phyloP scores from a whole-genome alignment of 805 yeast species.

The Candida maris region DNA sequence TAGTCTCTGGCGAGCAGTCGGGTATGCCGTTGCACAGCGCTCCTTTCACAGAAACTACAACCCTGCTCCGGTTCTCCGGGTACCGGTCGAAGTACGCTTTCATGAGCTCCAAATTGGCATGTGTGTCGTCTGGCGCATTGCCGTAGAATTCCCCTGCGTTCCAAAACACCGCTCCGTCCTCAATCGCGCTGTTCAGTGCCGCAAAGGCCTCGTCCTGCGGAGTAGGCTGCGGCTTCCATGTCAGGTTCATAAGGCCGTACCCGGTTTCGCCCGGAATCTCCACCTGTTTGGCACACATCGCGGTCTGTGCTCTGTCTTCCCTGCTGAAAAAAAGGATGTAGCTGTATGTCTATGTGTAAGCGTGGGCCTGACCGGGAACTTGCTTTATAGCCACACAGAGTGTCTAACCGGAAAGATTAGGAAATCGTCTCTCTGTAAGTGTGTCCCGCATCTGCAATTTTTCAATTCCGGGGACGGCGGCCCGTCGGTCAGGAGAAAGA shows the following conservation, averaged over 20 bases:
- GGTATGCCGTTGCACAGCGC: slow-evolving; percentile 43
- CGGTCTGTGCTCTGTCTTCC: too few relatives aligned
- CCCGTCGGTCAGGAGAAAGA: too few relatives aligned
- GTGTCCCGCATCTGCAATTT: too few relatives aligned
- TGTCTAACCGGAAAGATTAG: too few relatives aligned
- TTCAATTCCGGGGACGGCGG: too few relatives aligned
- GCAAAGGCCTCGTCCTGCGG: slow-evolving; percentile 52
- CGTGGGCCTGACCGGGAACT: too few relatives aligned
- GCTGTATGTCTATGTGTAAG: too few relatives aligned
- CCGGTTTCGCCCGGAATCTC: slow-evolving; percentile 40
- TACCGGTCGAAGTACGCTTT: slow-evolving; percentile 53
- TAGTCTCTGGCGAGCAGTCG: slow-evolving; percentile 44
- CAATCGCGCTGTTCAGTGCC: slow-evolving; percentile 50
- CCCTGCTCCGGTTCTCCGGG: slow-evolving; percentile 54
- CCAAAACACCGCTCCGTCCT: slow-evolving; percentile 47
- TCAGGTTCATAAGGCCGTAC: slow-evolving; percentile 78
- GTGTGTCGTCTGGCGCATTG: slow-evolving; percentile 33
- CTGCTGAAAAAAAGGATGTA: too few relatives aligned
- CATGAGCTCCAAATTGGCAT: slow-evolving; percentile 52
- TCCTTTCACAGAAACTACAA: slow-evolving; percentile 68
- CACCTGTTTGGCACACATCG: slow-evolving; percentile 2
- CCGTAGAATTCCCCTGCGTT: slow-evolving; percentile 85
- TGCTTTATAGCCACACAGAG: too few relatives aligned
- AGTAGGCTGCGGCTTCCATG: slow-evolving; percentile 61
- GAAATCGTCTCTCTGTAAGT: too few relatives aligned